Percentiles rank a stretch among this genome's conserved stretches.
phyloP scores from a whole-genome alignment of 257 asterid genomes.

The Solanum etuberosum region DNA sequence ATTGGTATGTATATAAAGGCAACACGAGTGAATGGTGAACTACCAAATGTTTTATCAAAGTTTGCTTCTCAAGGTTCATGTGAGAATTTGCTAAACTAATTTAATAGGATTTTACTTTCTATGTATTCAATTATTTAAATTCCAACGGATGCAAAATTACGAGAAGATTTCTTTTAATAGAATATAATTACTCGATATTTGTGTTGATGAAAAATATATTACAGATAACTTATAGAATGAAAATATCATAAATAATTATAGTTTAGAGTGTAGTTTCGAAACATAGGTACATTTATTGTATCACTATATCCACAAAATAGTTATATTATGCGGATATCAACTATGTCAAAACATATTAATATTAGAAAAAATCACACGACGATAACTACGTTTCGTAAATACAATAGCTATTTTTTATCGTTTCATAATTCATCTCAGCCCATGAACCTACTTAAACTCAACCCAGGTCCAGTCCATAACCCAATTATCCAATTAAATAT shows the following conservation, averaged over 20 bases:
- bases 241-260: background rate
- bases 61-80: background rate
- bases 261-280: fast-evolving
- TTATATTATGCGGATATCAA: background rate
- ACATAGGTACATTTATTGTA: background rate
- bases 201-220: background rate
- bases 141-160: background rate
- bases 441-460: background rate
- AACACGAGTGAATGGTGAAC: background rate
- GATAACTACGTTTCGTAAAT: no score
- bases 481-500: background rate
- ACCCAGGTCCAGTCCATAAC: background rate
- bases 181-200: background rate
- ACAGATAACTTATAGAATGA: background rate
- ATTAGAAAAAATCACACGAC: no score
- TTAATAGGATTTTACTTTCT: background rate
- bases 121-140: background rate
- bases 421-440: background rate
- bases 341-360: fast-evolving
- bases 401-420: no score
- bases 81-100: background rate
- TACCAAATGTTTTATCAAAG: background rate
- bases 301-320: background rate
- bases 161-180: background rate
- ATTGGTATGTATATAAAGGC: background rate